Evolutionary conservation across 176 grass and related monocot species (phyloP).

Genomic region (Zea mays): Zm-B73-REFERENCE-NAM-5.0 NC_050100.1:14643001-14643500

Average conservation of each 20-base stretch:
- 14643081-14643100: no score
- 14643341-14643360: neutral
- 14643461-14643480: conserved; percentile 3
- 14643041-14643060: no score
- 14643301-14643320: neutral
- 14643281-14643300: neutral
- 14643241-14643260: conserved; percentile 34
- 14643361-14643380: conserved; percentile 1
- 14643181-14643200: neutral
- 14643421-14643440: neutral
- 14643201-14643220: neutral
- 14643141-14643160: neutral
- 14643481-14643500: conserved; percentile 29
- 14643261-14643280: neutral
- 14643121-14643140: conserved; percentile 4
- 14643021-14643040: no score
- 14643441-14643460: neutral
- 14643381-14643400: neutral
- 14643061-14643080: no score
- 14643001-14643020: no score
- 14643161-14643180: neutral
- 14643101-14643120: neutral
- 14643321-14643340: neutral
- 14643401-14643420: neutral
- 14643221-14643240: conserved; percentile 65